Percentiles rank a stretch among this genome's conserved stretches.
Evolutionary conservation across 2,329 filamentous ascomycete species (phyloP).

Genomic region (Leptographium procerum): DNA sequence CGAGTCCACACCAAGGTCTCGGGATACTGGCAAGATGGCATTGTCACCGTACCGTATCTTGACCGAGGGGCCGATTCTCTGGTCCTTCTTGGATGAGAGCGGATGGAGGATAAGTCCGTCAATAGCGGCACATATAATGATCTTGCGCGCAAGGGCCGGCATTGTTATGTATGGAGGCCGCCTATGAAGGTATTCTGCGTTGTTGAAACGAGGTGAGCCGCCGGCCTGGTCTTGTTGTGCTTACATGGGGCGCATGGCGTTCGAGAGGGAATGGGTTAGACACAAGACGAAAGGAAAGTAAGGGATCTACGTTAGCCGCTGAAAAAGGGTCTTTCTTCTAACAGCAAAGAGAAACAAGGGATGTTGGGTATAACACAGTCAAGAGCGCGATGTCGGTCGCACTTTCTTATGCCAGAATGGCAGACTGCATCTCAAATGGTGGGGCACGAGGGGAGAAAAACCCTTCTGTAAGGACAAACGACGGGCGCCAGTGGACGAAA

Average conservation of each 20-base stretch:
- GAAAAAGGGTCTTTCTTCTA: neutral
- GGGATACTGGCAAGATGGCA: slow-evolving; percentile 30
- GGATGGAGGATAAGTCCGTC: slow-evolving; percentile 78
- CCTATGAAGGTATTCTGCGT: neutral
- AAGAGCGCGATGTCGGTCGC: slow-evolving; percentile 9
- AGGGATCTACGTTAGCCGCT: neutral
- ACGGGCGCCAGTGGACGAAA: neutral
- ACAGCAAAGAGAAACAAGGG: neutral
- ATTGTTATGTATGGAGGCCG: slow-evolving; percentile 31
- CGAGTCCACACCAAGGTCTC: slow-evolving; percentile 33
- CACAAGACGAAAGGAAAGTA: neutral
- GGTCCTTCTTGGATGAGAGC: slow-evolving; percentile 49
- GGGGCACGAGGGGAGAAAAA: neutral
- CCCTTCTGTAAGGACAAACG: neutral
- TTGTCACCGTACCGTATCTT: slow-evolving; percentile 59
- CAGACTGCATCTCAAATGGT: neutral
- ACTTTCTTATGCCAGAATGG: neutral
- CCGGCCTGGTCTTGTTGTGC: neutral
- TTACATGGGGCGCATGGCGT: neutral
- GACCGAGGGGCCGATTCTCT: slow-evolving; percentile 41
- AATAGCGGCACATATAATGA: slow-evolving; percentile 67
- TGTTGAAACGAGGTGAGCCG: neutral
- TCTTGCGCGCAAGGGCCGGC: slow-evolving; percentile 68
- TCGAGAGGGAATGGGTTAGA: neutral
- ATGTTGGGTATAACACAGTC: neutral